Conservation (phyloP, 1,284 basidiomycete genomes). For the Lentinula novae-zelandiae region DNA sequence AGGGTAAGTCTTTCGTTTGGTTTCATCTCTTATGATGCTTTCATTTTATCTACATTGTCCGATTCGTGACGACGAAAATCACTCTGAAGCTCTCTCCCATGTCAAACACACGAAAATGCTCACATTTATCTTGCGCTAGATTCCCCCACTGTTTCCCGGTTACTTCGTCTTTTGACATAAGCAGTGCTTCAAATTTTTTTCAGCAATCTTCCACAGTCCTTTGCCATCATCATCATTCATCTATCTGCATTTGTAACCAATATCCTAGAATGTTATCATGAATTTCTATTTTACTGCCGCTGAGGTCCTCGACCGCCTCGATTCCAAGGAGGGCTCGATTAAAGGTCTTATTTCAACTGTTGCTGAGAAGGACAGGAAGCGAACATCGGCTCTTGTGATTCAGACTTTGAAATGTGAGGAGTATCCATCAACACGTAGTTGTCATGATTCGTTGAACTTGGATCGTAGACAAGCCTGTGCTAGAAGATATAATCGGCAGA, state of each 20-base stretch:
- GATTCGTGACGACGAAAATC: slow-evolving; percentile 50
- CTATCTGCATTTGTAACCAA: slow-evolving; percentile 3
- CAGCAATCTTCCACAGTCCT: background rate
- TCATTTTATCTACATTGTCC: slow-evolving; percentile 86
- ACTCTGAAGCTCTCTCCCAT: slow-evolving; percentile 29
- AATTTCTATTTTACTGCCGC: slow-evolving; percentile 93
- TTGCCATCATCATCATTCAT: slow-evolving; percentile 12
- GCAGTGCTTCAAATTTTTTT: background rate
- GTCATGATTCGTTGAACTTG: background rate
- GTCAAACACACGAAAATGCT: slow-evolving; percentile 4
- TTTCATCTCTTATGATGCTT: slow-evolving; percentile 43
- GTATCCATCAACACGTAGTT: background rate
- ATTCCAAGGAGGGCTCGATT: slow-evolving; percentile 84
- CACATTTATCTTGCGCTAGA: background rate
- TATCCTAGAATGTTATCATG: slow-evolving; percentile 52
- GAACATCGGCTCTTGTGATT: slow-evolving; percentile 77
- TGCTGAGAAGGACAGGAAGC: slow-evolving; percentile 74
- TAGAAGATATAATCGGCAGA: slow-evolving; percentile 62
- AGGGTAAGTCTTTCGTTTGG: slow-evolving; percentile 12
- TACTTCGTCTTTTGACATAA: background rate
- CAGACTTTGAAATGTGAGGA: slow-evolving; percentile 89
- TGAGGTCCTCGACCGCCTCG: slow-evolving; percentile 77
- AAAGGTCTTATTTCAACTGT: slow-evolving; percentile 72
- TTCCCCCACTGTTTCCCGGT: background rate
- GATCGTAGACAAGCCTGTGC: slow-evolving; percentile 60